Percentiles rank a stretch among this genome's conserved stretches.
Evolutionary conservation across 1,284 basidiomycete genomes (phyloP).

Genomic region (Puccinia novopanici): DNA sequence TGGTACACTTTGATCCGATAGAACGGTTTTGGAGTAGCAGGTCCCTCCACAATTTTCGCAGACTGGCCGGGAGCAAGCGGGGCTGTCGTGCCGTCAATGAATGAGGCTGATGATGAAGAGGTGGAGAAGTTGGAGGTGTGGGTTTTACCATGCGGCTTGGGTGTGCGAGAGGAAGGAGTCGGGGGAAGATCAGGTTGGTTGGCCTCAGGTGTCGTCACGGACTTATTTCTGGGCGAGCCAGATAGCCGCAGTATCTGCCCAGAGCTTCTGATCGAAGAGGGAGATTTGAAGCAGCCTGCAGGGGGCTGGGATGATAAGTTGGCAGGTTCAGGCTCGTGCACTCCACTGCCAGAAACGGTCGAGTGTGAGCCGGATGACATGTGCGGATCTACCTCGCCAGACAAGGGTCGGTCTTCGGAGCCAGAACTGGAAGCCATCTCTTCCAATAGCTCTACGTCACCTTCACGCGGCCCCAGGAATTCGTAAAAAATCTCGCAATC

Average conservation of each 20-base stretch:
- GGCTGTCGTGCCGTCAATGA: slow-evolving; percentile 49
- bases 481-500: slow-evolving; percentile 77
- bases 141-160: slow-evolving; percentile 44
- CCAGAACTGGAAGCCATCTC: slow-evolving; percentile 18
- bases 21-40: slow-evolving; percentile 69
- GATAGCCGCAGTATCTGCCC: slow-evolving; percentile 40
- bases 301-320: slow-evolving; percentile 62
- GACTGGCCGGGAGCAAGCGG: slow-evolving; percentile 17
- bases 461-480: slow-evolving; percentile 83
- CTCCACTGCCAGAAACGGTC: slow-evolving; percentile 16
- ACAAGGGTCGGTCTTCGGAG: slow-evolving; percentile 49
- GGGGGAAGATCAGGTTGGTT: background rate
- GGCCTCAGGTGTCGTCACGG: slow-evolving; percentile 1
- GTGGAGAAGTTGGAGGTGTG: slow-evolving; percentile 52
- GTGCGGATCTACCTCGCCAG: slow-evolving; percentile 23
- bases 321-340: slow-evolving; percentile 65
- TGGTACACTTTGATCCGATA: slow-evolving; percentile 98
- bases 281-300: slow-evolving; percentile 54
- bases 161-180: slow-evolving; percentile 51
- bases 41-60: slow-evolving; percentile 64
- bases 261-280: slow-evolving; percentile 55
- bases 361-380: background rate
- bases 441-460: slow-evolving; percentile 71
- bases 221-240: background rate
- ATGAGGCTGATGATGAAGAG: slow-evolving; percentile 52